These are phyloP conservation scores for Allomyces macrogynus DNA, from an alignment of 192 early-diverging fungal species.

Conservation along the genomic window DNA sequence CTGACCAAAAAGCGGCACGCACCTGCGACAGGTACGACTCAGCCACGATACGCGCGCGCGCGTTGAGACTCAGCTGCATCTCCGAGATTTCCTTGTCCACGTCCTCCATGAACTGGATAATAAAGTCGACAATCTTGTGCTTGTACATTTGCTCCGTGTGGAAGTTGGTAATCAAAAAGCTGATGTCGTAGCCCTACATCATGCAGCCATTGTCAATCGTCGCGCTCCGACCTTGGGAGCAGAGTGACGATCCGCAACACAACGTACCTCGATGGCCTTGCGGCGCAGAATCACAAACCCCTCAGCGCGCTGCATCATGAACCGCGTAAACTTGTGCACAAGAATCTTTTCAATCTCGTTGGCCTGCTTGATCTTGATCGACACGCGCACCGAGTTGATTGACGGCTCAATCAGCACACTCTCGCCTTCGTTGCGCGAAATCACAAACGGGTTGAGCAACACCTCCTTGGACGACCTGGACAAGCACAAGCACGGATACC, in stretches of 20 bases:
- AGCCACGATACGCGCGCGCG: slow-evolving; percentile 72
- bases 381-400: slow-evolving; percentile 83
- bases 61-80: slow-evolving; percentile 90
- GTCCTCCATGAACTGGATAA: slow-evolving; percentile 98
- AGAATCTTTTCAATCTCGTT: slow-evolving; percentile 90
- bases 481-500: neutral
- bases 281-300: slow-evolving; percentile 82
- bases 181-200: slow-evolving; percentile 81
- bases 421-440: slow-evolving; percentile 82
- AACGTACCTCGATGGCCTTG: slow-evolving; percentile 59
- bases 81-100: slow-evolving; percentile 98
- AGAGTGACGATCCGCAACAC: neutral
- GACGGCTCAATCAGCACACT: slow-evolving; percentile 76
- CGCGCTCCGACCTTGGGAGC: neutral
- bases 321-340: slow-evolving; percentile 92
- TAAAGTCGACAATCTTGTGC: slow-evolving; percentile 98
- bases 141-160: slow-evolving; percentile 98
- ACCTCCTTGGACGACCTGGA: slow-evolving; percentile 55
- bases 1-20: slow-evolving; percentile 10
- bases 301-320: slow-evolving; percentile 91
- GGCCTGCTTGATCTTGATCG: slow-evolving; percentile 92
- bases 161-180: slow-evolving; percentile 88
- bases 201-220: neutral
- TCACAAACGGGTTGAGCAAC: slow-evolving; percentile 63
- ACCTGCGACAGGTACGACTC: slow-evolving; percentile 44